Evolutionary conservation across 2,329 filamentous ascomycete genomes (phyloP), one percentile per base, ranked within the genome.

Genomic region (Zymoseptoria tritici): DNA sequence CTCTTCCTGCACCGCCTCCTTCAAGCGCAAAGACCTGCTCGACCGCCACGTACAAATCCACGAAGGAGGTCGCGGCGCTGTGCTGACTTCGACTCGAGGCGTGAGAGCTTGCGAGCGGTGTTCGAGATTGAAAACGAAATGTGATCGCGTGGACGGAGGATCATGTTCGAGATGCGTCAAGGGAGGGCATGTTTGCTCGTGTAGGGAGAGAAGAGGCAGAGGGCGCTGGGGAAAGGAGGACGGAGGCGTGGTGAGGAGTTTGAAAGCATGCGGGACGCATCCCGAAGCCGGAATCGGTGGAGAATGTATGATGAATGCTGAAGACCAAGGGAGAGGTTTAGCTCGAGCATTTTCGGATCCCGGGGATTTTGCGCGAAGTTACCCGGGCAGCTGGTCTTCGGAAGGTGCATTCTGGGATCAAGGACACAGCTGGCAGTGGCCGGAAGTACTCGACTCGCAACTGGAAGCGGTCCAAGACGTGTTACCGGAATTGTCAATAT

Each of bases 1-100:
- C 56, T 54, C 59, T 2, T 54, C 61, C 22, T 64, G 62, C 60
- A 42, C 55, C 16, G 62, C 64, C 42, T 61, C 59, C 21, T 66
- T 66, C 62, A 66, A 66, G 24, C 55, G 64, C 26, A 66, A 66
- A 49, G 64, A 66, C 53, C 60, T 66, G 11, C 60, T 66, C 50
- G 64, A 66, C 49, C 58, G 64, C 54, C 64, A 66, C 46, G 54
- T 51, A n/a, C 60, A 62, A 54, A 66, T 64, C 16, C 64, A 66
- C 24, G 46, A 55, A 3, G 54, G 54, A n/a, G 57, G 55, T 29
- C 52, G 54, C n/a, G 58, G 56, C 51, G 59, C 52, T 31, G 56
- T 58, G 1, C 24, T 59, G 4, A 60, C 29, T 42, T 53, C 51
- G 11, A 59, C 55, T 9, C 46, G 64, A 42, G 64, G 60, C 22